phyloP scores from a whole-genome alignment of 345 rosid species.

The Excoecaria agallocha region DNA sequence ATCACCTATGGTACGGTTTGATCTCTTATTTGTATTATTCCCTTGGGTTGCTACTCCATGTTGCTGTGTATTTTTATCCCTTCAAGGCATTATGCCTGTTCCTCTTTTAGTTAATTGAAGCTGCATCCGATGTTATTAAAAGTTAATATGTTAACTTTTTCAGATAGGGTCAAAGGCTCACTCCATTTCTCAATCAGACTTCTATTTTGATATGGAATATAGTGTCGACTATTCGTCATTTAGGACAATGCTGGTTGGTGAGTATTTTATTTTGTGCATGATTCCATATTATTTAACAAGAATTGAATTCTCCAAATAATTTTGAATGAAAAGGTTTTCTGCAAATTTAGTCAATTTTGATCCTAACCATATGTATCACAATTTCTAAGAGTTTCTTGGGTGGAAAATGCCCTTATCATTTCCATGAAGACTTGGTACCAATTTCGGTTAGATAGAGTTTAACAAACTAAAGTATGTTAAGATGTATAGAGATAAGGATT shows the following conservation, averaged over 20 bases:
- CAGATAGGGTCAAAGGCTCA: conserved; percentile 55
- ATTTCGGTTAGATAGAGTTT: background rate
- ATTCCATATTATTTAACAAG: background rate
- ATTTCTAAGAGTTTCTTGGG: background rate
- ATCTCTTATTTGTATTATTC: background rate
- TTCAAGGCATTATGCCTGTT: background rate
- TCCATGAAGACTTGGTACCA: background rate
- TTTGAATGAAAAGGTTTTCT: too few species aligned
- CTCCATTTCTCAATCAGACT: conserved; percentile 40
- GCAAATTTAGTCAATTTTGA: background rate
- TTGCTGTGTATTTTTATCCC: conserved; percentile 12
- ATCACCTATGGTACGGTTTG: conserved; percentile 53
- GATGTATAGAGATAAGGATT: too few species aligned
- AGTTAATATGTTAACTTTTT: conserved; percentile 26
- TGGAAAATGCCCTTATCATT: background rate
- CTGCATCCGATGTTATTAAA: background rate
- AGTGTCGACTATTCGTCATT: conserved; percentile 89
- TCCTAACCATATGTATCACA: background rate
- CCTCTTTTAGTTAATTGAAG: conserved; percentile 9
- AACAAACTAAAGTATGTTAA: background rate
- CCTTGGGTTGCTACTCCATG: background rate
- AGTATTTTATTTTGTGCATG: conserved; percentile 22
- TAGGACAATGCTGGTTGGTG: conserved; percentile 52
- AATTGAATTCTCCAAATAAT: background rate
- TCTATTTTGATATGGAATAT: conserved; percentile 90